Evolutionary conservation across 345 rosid species (phyloP), one percentile per base, ranked within the genome.

Genomic region (Salix dunnii): DNA sequence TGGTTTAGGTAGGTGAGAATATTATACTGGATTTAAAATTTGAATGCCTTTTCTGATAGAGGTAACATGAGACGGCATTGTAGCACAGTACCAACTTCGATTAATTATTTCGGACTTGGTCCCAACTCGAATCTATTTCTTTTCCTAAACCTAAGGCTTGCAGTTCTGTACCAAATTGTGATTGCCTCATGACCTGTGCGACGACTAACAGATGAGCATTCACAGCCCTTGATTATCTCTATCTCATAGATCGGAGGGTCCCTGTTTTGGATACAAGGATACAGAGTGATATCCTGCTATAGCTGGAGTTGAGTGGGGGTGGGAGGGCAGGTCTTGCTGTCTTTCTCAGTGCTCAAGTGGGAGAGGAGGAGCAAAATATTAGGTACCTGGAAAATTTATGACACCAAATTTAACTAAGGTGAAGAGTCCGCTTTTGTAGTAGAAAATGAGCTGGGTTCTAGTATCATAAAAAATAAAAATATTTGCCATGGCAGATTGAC

Each of bases 181-280:
- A 55, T 43, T 31, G 27, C 72, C 80, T 73, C 84, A 74, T 46
- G 82, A 80, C 20, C 60, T 51, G n/a, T 70, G 84, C 67, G 84
- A 82, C 67, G 84, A 82, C 77, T 73, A 10, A 30, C 81, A 77
- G 81, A 71, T 14, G 71, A 31, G 72, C 81, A 67, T 35, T 62
- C 67, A 30, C 58, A 61, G 33, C 74, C 18, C 18, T 25, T 55
- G 5, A 14, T 11, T 23, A 23, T 64, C 7, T 30, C 21, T 11
- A 5, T 63, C 55, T 6, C 61, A 53, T 0, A 30, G 74, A 71
- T 62, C 9, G 18, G 5, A 48, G 25, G 78, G 64, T 61, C 76
- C 76, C 33, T 18, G 21, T 35, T 17, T 35, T 35, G 11, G 74
- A 66, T 25, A 33, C 71, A 49, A 12, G 25, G n/a, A 46, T 49